phyloP scores from a whole-genome alignment of 2,329 filamentous ascomycete species.

The Plectosphaerella cucumerina region DNA sequence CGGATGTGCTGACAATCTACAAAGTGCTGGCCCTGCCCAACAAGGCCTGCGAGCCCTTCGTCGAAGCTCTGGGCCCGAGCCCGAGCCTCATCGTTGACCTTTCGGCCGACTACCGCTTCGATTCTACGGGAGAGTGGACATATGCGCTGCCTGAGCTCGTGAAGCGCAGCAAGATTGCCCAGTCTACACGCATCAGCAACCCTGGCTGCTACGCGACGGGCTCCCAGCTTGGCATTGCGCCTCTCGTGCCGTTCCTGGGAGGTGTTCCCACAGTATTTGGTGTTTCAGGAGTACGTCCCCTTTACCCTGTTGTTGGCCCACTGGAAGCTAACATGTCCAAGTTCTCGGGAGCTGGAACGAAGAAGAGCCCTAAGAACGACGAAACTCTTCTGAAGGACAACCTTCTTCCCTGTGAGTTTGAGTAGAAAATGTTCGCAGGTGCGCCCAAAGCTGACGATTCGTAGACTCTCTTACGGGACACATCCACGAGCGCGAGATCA shows the following conservation, averaged over 20 bases:
- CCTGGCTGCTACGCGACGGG: conserved; percentile 95
- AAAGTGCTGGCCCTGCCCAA: conserved; percentile 69
- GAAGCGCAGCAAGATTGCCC: conserved; percentile 69
- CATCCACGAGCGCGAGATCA: conserved; percentile 92
- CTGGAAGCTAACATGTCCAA: not conserved
- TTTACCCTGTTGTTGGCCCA: not conserved
- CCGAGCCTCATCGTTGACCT: conserved; percentile 85
- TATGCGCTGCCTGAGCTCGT: conserved; percentile 88
- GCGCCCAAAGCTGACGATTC: not conserved
- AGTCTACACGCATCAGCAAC: conserved; percentile 80
- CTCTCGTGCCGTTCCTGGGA: conserved; percentile 70
- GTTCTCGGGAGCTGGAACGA: conserved; percentile 92
- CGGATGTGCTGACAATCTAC: not conserved
- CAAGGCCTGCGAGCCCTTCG: conserved; percentile 87
- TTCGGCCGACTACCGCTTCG: conserved; percentile 94
- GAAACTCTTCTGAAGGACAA: conserved; percentile 79
- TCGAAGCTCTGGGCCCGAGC: conserved; percentile 78
- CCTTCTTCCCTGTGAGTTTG: conserved; percentile 62
- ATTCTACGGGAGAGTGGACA: conserved; percentile 63
- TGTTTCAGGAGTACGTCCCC: conserved; percentile 60
- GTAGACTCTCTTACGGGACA: conserved; percentile 78
- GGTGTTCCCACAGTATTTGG: conserved; percentile 83
- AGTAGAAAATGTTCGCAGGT: not conserved
- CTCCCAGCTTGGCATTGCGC: conserved; percentile 83
- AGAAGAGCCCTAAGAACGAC: conserved; percentile 92